These are phyloP conservation scores for Cystobasidiaceae sp. DNA, from an alignment of 1,284 basidiomycete genomes.

Conservation along the genomic window DNA sequence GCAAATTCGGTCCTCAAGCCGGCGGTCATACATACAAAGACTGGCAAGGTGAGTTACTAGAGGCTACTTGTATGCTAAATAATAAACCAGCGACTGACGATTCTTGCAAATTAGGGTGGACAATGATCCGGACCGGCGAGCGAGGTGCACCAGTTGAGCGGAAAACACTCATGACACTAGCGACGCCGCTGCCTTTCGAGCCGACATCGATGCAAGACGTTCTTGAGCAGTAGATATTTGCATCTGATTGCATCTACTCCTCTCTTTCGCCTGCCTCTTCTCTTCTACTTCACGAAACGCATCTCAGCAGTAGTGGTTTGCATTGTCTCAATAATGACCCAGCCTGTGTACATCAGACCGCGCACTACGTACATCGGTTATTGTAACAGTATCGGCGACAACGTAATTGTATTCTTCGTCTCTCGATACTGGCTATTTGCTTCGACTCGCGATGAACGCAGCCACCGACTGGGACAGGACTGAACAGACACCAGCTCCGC, in stretches of 20 bases:
- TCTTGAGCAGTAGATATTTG: no score
- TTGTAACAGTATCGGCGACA: no score
- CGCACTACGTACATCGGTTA: no score
- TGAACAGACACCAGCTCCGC: no score
- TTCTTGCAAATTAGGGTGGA: constrained; percentile 7
- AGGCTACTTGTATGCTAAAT: background rate
- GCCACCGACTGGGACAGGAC: no score
- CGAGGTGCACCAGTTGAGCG: constrained; percentile 1
- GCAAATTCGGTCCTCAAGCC: constrained; percentile 23
- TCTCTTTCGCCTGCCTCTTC: background rate
- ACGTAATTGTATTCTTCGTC: no score
- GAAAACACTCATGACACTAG: background rate
- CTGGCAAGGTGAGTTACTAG: background rate
- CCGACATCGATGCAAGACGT: background rate
- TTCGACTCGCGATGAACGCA: no score
- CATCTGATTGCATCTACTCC: background rate
- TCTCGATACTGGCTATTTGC: no score
- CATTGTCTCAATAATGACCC: background rate
- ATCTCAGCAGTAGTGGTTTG: background rate
- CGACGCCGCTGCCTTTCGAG: background rate
- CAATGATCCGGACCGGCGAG: constrained; percentile 16
- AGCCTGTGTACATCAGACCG: no score
- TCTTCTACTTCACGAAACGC: no score
- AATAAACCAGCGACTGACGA: background rate
- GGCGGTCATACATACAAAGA: constrained; percentile 28